Conservation (phyloP, 306 rosid genomes). For the Cucurbita moschata region DNA sequence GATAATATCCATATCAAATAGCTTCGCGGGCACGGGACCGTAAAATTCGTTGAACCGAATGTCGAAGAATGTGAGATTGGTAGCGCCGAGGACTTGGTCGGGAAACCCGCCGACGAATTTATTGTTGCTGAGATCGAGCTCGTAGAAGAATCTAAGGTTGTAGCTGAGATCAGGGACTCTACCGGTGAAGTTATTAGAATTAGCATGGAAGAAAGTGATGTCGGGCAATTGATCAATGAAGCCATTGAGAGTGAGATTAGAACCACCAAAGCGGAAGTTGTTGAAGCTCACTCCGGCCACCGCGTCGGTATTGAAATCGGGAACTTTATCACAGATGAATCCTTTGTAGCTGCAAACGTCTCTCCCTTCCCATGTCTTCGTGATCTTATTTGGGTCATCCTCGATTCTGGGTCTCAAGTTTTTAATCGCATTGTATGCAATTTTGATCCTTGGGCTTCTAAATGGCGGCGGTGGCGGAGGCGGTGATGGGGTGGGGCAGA, state of each 20-base stretch:
- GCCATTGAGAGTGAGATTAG: not conserved
- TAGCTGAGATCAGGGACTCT: not conserved
- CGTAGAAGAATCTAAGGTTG: slow-evolving; percentile 21
- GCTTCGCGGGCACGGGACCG: slow-evolving; percentile 18
- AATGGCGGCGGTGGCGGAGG: not conserved
- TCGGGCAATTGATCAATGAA: slow-evolving; percentile 22
- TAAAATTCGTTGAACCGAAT: slow-evolving; percentile 28
- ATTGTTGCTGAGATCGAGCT: slow-evolving; percentile 76
- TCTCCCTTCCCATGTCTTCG: not conserved
- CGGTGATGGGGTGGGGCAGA: not conserved
- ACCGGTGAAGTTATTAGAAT: slow-evolving; percentile 49
- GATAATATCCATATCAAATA: slow-evolving; percentile 22
- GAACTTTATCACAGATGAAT: slow-evolving; percentile 8
- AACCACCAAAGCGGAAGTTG: not conserved
- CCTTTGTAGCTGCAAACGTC: slow-evolving; percentile 13
- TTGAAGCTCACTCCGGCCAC: slow-evolving; percentile 52
- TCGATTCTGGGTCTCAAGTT: not conserved
- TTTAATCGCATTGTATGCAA: slow-evolving; percentile 9
- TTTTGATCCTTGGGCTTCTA: slow-evolving; percentile 4
- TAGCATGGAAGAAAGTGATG: slow-evolving; percentile 50
- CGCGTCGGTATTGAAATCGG: not conserved
- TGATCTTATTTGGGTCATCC: not conserved
- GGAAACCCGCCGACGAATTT: slow-evolving; percentile 25
- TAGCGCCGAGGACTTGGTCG: not conserved
- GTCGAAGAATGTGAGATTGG: slow-evolving; percentile 34